A percentile compares a stretch with the other conserved stretches of the same genome.
Evolutionary conservation across 169 alveolate species (phyloP).

Genomic region (Cryptosporidium ubiquitum): DNA sequence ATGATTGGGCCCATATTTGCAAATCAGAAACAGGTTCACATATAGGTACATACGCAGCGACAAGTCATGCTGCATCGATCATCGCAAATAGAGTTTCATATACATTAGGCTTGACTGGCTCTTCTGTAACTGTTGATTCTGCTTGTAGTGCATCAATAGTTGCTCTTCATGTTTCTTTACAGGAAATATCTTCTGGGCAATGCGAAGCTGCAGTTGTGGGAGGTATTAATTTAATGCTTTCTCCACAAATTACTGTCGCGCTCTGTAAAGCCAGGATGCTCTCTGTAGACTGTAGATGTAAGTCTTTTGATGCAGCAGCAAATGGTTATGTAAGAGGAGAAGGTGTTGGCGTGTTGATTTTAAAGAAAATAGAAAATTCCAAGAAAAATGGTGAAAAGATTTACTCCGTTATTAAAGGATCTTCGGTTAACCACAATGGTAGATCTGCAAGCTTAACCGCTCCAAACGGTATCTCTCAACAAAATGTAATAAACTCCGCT

Average conservation of each 20-base stretch:
- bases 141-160: conserved; percentile 87
- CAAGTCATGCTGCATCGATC: conserved; percentile 83
- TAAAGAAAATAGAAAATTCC: conserved; percentile 77
- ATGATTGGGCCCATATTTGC: conserved; percentile 80
- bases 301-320: conserved; percentile 83
- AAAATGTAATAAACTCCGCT: conserved; percentile 81
- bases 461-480: conserved; percentile 84
- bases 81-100: conserved; percentile 84
- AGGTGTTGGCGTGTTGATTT: conserved; percentile 80
- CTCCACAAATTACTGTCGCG: conserved; percentile 85
- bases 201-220: conserved; percentile 82
- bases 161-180: conserved; percentile 83
- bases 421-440: conserved; percentile 84
- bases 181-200: conserved; percentile 77
- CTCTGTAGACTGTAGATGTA: conserved; percentile 83
- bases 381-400: conserved; percentile 70
- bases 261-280: conserved; percentile 85
- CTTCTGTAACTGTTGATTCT: conserved; percentile 84
- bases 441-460: conserved; percentile 83
- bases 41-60: conserved; percentile 80
- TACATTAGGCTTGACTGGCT: conserved; percentile 83
- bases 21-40: conserved; percentile 11
- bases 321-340: conserved; percentile 84
- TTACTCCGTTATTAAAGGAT: conserved; percentile 78
- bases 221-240: conserved; percentile 83